Percentiles rank a stretch among this genome's conserved stretches.
These are phyloP conservation scores for Rubia tinctorum DNA, from an alignment of 305 asterid genomes.

Conservation along the genomic window DNA sequence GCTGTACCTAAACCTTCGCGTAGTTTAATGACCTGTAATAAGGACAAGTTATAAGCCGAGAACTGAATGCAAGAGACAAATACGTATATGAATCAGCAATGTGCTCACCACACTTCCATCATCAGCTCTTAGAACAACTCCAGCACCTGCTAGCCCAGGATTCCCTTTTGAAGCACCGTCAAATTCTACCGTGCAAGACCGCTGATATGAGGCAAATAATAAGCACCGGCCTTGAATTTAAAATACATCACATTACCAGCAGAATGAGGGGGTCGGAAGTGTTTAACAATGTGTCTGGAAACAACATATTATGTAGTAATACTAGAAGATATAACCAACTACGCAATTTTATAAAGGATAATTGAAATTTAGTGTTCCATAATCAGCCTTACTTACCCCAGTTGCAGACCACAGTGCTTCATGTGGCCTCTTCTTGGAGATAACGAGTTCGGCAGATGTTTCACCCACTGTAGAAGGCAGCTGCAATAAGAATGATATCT, in stretches of 20 bases:
- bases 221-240: constrained; percentile 9
- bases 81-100: constrained; percentile 4
- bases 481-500: constrained; percentile 30
- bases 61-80: constrained; percentile 12
- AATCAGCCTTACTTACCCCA: constrained; percentile 48
- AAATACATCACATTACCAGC: constrained; percentile 13
- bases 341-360: background rate
- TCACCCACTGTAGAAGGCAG: constrained; percentile 64
- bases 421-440: constrained; percentile 59
- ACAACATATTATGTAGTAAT: background rate
- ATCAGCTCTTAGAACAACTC: constrained; percentile 85
- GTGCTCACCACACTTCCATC: constrained; percentile 79
- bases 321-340: background rate
- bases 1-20: constrained; percentile 95
- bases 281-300: background rate
- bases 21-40: constrained; percentile 69
- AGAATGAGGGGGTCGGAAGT: background rate
- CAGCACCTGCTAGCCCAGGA: constrained; percentile 99
- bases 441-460: constrained; percentile 49
- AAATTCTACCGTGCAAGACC: constrained; percentile 88
- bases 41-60: constrained; percentile 23
- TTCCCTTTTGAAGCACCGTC: constrained; percentile 99
- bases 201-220: constrained; percentile 35
- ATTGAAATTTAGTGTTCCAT: background rate
- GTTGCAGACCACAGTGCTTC: constrained; percentile 59